Evolutionary conservation across 163 green algal genomes (phyloP).

Genomic region (Prototheca wickerhamii): DNA sequence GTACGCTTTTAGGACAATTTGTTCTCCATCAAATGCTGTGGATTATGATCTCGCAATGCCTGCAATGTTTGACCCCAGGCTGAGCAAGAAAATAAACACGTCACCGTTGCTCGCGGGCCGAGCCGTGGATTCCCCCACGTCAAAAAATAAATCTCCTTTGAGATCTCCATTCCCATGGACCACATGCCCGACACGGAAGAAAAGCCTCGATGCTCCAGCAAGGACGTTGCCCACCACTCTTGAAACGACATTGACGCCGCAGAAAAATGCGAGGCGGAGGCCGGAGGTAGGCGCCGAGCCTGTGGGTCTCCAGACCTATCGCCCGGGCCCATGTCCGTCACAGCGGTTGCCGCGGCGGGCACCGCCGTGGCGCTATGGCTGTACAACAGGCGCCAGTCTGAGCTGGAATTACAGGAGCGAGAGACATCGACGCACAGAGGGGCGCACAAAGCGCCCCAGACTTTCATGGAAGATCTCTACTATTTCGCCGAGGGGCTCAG

Average conservation of each 20-base stretch:
- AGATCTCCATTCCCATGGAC: neutral
- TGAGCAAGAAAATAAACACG: no score
- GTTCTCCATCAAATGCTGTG: no score
- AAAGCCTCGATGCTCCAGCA: neutral
- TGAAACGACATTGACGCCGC: neutral
- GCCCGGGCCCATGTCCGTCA: constrained; percentile 14
- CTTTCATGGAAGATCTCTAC: constrained; percentile 59
- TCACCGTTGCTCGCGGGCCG: no score
- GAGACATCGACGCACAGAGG: constrained; percentile 30
- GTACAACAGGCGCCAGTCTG: constrained; percentile 20
- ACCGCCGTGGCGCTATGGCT: constrained; percentile 54
- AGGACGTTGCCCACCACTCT: neutral
- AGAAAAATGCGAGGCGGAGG: neutral
- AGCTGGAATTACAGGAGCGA: neutral
- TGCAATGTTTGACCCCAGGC: no score
- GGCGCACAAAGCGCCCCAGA: constrained; percentile 46
- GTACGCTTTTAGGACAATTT: no score
- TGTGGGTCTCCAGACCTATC: neutral
- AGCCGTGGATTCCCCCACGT: no score
- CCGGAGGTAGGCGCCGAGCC: no score
- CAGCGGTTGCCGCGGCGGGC: constrained; percentile 40
- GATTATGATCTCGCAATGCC: no score
- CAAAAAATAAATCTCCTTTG: no score
- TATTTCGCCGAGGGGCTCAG: constrained; percentile 67
- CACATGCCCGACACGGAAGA: neutral